These are phyloP conservation scores for Leavenworthia alabamica DNA, from an alignment of 345 rosid genomes.

Conservation along the genomic window DNA sequence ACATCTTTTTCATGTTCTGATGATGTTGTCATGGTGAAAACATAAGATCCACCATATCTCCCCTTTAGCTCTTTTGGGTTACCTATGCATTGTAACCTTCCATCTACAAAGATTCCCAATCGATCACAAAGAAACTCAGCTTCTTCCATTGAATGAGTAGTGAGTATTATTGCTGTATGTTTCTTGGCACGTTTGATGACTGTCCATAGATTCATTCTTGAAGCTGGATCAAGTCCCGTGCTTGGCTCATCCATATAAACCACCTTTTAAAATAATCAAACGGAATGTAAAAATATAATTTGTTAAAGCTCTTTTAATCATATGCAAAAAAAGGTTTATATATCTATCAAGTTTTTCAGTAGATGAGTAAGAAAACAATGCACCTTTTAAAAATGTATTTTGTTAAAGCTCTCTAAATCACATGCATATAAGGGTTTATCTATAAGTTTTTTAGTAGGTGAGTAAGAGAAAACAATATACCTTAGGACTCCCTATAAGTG, in stretches of 20 bases:
- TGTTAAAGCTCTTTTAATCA: not conserved
- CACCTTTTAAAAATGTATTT: too few species aligned
- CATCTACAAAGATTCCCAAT: constrained; percentile 72
- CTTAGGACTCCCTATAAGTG: constrained; percentile 85
- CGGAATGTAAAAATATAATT: not conserved
- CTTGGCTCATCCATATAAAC: constrained; percentile 98
- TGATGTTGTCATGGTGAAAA: constrained; percentile 75
- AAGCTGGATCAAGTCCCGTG: constrained; percentile 94
- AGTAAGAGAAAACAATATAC: constrained; percentile 26
- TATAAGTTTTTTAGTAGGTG: not conserved
- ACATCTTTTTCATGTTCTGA: constrained; percentile 53
- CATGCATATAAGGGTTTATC: not conserved
- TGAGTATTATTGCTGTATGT: constrained; percentile 68
- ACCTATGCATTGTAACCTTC: constrained; percentile 84
- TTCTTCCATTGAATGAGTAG: constrained; percentile 98
- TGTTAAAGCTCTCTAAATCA: not conserved
- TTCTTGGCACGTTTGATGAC: constrained; percentile 77
- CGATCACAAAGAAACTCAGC: constrained; percentile 91
- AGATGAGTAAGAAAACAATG: not conserved
- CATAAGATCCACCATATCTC: constrained; percentile 76
- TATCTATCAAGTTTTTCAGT: not conserved
- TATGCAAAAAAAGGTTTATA: not conserved
- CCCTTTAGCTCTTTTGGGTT: constrained; percentile 79
- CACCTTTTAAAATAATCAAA: constrained; percentile 40
- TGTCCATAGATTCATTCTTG: constrained; percentile 76